Conservation (phyloP, 352 stramenopile species). For the Phytophthora fragariaefolia region DNA sequence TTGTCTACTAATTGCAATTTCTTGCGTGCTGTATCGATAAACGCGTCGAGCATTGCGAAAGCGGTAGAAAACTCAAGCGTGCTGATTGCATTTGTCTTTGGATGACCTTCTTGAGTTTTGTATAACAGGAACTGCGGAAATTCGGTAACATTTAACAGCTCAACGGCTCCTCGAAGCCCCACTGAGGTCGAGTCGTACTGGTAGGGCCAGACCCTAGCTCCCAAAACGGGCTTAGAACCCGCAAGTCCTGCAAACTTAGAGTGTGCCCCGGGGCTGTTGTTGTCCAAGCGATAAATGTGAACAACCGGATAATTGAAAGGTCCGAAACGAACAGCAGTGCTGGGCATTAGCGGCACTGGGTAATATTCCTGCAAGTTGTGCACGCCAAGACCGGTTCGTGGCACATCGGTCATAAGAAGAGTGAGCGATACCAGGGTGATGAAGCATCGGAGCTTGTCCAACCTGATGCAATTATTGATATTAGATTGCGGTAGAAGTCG, state of each 20-base stretch:
- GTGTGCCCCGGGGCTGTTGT: neutral
- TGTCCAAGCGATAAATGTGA: constrained; percentile 32
- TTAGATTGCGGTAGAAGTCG: constrained; percentile 28
- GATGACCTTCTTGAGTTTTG: constrained; percentile 5
- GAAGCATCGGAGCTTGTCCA: constrained; percentile 41
- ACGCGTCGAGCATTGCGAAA: constrained; percentile 44
- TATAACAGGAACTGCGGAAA: constrained; percentile 45
- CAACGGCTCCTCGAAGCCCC: constrained; percentile 33
- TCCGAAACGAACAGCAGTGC: constrained; percentile 43
- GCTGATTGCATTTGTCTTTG: constrained; percentile 9
- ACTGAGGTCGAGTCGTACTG: constrained; percentile 49
- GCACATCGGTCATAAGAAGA: constrained; percentile 56
- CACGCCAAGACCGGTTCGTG: constrained; percentile 51
- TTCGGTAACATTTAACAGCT: constrained; percentile 36
- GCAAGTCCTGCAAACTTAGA: constrained; percentile 27
- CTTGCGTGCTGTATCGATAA: constrained; percentile 22
- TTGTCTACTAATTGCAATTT: neutral
- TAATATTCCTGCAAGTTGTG: constrained; percentile 35
- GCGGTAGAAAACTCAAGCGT: constrained; percentile 25
- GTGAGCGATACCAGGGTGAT: constrained; percentile 47
- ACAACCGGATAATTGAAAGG: constrained; percentile 56
- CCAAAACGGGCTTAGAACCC: constrained; percentile 16
- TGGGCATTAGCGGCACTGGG: constrained; percentile 31
- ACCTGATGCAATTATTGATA: constrained; percentile 35
- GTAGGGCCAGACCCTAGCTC: constrained; percentile 41